phyloP scores from a whole-genome alignment of 176 grass and related monocot genomes.

The Chrysopogon serrulatus region DNA sequence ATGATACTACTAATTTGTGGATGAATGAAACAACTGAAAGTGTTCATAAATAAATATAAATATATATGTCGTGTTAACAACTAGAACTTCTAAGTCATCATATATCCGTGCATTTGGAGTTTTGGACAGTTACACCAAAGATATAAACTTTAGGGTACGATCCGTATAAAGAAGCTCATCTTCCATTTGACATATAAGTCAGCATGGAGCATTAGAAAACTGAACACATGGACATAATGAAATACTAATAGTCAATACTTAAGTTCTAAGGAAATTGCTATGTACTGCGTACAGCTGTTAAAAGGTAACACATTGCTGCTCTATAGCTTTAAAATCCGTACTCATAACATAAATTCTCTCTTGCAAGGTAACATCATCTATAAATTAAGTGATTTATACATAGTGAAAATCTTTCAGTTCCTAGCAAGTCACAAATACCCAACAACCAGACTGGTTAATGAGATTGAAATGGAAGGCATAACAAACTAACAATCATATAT shows the following conservation, averaged over 20 bases:
- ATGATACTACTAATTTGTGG: neutral
- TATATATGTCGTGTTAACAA: neutral
- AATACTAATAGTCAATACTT: neutral
- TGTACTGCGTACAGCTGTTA: neutral
- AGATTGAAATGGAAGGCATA: neutral
- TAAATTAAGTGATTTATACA: neutral
- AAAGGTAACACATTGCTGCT: neutral
- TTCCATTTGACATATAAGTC: neutral
- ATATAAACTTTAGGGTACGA: neutral
- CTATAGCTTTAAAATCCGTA: neutral
- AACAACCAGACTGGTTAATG: neutral
- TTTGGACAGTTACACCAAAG: neutral
- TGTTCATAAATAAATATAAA: neutral
- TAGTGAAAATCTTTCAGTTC: neutral
- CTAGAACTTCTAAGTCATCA: neutral
- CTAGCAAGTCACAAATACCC: slow-evolving; percentile 3
- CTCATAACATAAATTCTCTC: neutral
- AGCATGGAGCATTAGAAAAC: neutral
- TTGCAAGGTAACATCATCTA: neutral
- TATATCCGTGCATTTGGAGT: neutral
- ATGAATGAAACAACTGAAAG: neutral
- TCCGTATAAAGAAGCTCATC: neutral
- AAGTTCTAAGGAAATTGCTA: neutral
- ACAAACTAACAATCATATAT: slow-evolving; percentile 19
- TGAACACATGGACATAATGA: neutral